phyloP scores from a whole-genome alignment of 179 eudicot species.

The Drosera spatulata region DNA sequence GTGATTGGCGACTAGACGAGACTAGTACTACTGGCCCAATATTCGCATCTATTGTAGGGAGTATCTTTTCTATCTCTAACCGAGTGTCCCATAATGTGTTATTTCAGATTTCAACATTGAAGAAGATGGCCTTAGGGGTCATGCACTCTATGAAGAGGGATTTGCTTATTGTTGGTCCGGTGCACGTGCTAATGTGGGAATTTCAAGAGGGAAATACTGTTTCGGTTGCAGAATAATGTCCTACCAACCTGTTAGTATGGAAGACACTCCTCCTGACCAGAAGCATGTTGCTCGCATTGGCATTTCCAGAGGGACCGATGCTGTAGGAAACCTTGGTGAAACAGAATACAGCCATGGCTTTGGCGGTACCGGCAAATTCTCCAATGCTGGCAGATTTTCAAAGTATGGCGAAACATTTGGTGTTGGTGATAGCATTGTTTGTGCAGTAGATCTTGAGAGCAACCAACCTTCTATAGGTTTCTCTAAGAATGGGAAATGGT shows the following conservation, averaged over 20 bases:
- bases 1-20: too few relatives aligned
- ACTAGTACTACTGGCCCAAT: too few relatives aligned
- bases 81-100: background rate
- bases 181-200: slow-evolving; percentile 58
- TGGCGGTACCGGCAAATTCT: slow-evolving; percentile 56
- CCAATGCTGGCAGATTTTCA: slow-evolving; percentile 28
- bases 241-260: slow-evolving; percentile 41
- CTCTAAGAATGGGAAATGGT: slow-evolving; percentile 47
- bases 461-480: slow-evolving; percentile 34
- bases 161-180: slow-evolving; percentile 85
- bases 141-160: slow-evolving; percentile 39
- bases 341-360: slow-evolving; percentile 44
- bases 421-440: slow-evolving; percentile 47
- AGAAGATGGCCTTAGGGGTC: slow-evolving; percentile 36
- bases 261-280: slow-evolving; percentile 39
- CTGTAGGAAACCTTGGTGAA: slow-evolving; percentile 58
- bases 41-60: too few relatives aligned
- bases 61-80: too few relatives aligned
- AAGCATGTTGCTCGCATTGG: slow-evolving; percentile 50
- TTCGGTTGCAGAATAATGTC: slow-evolving; percentile 56
- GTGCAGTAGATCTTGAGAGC: slow-evolving; percentile 48
- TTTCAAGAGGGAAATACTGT: slow-evolving; percentile 49
- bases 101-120: slow-evolving; percentile 53
- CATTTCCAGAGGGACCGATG: slow-evolving; percentile 45
- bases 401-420: slow-evolving; percentile 53